A percentile compares a stretch with the other conserved stretches of the same genome.
These are phyloP conservation scores for Neoboletus magnificus DNA, from an alignment of 768 basidiomycete genomes.

Conservation along the genomic window DNA sequence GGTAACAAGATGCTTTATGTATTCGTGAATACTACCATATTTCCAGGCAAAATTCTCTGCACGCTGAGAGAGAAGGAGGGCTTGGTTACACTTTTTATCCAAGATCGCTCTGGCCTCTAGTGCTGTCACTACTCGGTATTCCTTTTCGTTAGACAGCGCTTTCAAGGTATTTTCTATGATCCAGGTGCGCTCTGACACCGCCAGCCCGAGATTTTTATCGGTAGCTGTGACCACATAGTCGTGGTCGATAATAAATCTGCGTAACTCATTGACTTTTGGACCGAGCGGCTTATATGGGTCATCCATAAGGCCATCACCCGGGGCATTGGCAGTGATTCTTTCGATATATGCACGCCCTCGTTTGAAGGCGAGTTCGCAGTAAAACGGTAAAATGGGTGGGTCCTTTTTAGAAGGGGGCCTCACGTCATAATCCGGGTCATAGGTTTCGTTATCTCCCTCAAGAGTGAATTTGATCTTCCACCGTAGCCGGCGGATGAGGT, in stretches of 20 bases:
- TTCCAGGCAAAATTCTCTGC: not conserved
- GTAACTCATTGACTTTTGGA: not conserved
- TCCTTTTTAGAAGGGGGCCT: no score
- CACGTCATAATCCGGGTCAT: no score
- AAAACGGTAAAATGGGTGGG: no score
- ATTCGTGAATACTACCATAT: not conserved
- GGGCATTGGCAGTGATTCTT: no score
- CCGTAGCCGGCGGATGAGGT: no score
- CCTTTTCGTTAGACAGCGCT: not conserved
- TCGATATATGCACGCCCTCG: no score
- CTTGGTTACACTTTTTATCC: not conserved
- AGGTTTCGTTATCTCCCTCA: no score
- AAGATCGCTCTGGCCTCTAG: rapidly evolving
- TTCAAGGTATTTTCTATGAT: not conserved
- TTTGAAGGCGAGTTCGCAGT: no score
- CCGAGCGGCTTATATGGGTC: not conserved
- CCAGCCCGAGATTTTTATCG: not conserved
- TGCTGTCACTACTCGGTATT: no score
- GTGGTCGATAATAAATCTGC: not conserved
- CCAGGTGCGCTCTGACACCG: not conserved
- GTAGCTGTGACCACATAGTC: not conserved
- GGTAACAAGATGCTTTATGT: rapidly evolving
- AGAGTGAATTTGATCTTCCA: no score
- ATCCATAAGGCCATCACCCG: no score
- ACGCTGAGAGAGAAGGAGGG: not conserved